Base-by-base conservation (phyloP, 140 eudicot species). In the Flaveria floridana region DNA sequence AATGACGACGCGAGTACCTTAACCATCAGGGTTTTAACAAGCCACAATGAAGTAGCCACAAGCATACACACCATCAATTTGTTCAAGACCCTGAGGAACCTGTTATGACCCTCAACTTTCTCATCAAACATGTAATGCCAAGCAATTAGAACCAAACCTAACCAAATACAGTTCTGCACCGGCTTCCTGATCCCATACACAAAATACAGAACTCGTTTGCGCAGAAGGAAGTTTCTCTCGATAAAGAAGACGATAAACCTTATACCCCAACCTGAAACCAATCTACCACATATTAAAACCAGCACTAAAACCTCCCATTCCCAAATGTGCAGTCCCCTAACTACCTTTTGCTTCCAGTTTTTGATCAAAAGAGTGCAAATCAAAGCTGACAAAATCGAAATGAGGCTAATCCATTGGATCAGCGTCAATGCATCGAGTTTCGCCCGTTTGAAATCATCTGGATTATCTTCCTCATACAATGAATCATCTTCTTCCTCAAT, bases 251-350 rank as follows among this genome's bases (percentile, higher is more conserved):
- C 97, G 5, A 84, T 72, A 42, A 88, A 70, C 52, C 94, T 61
- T 14, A 93, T 85, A 48, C 71, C 88, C 98, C 98, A 93, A 56
- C 94, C 98, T 0, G 98, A 90, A 57, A 90, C 93, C 78, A 93
- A 81, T 16, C 98, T 81, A 21, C 98, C 98, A 57, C 98, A 90
- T 34, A 93, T 93, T 82, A 93, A 76, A 65, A 90, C 97, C 46
- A 93, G 91, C 28, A 90, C 79, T 79, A 93, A 73, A 66, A 93
- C 94, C 81, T 88, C 96, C 98, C 98, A 93, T 82, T 93, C 87
- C 98, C 98, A 93, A 18, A 88, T 20, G 50, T 79, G 77, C 48
- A 93, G 76, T 28, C 95, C 92, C 23, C 91, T 76, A 1, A 93
- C 28, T 21, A 21, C 73, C 26, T 61, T 71, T 1, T 41, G 74